phyloP scores from a whole-genome alignment of 139 green algal genomes.

The Auxenochlorella protothecoides region DNA sequence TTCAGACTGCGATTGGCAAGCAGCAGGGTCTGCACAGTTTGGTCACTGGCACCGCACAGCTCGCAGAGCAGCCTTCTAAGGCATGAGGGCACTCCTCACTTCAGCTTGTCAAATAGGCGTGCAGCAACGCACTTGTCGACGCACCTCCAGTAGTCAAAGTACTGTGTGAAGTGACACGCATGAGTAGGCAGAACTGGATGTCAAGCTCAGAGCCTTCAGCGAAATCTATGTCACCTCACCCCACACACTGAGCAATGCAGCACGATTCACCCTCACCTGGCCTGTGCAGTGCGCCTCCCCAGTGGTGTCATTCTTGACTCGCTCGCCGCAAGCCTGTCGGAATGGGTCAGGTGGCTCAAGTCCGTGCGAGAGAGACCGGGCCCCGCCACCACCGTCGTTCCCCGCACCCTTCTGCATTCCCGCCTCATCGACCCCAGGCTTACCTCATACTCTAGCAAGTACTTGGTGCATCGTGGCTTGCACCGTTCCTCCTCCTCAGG shows the following conservation, averaged over 20 bases:
- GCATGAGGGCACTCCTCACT: conserved; percentile 7
- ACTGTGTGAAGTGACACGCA: neutral
- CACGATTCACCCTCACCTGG: conserved; percentile 8
- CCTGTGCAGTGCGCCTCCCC: conserved; percentile 34
- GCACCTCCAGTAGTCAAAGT: conserved; percentile 33
- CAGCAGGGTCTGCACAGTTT: too few species aligned
- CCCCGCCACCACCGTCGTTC: too few species aligned
- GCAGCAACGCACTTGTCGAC: conserved; percentile 28
- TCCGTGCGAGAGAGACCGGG: neutral
- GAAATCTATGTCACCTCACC: too few species aligned
- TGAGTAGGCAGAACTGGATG: neutral
- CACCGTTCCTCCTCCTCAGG: conserved; percentile 26
- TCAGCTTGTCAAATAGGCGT: conserved; percentile 20
- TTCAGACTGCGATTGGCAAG: too few species aligned
- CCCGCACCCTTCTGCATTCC: too few species aligned
- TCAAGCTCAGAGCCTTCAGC: neutral
- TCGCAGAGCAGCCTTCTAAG: neutral
- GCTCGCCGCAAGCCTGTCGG: conserved; percentile 23
- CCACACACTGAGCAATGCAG: too few species aligned
- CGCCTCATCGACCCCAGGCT: neutral
- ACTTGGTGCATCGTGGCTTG: conserved; percentile 34
- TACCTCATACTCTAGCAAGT: conserved; percentile 25
- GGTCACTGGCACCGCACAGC: too few species aligned
- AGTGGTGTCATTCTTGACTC: conserved; percentile 19
- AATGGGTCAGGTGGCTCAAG: neutral